These are phyloP conservation scores for Pichia nanzhaoensis DNA, from an alignment of 805 yeast species.

Conservation along the genomic window DNA sequence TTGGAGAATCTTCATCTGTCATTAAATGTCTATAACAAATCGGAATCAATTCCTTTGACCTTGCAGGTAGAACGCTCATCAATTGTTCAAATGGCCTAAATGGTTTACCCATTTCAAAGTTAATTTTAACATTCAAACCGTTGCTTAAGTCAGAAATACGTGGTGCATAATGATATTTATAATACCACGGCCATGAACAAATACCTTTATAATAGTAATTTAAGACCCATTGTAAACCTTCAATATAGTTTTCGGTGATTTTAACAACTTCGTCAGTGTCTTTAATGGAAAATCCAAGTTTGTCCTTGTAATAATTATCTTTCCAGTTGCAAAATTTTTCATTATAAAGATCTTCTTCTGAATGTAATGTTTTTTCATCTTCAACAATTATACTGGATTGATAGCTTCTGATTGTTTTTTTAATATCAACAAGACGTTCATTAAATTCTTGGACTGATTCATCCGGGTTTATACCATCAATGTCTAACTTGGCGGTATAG, in stretches of 20 bases:
- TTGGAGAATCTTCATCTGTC: slow-evolving; percentile 82
- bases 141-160: slow-evolving; percentile 78
- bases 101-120: slow-evolving; percentile 67
- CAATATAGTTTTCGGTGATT: slow-evolving; percentile 73
- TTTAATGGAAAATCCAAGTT: slow-evolving; percentile 60
- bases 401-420: slow-evolving; percentile 54
- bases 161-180: slow-evolving; percentile 85
- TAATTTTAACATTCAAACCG: slow-evolving; percentile 60
- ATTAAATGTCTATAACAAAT: slow-evolving; percentile 68
- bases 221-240: slow-evolving; percentile 96
- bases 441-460: slow-evolving; percentile 62
- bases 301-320: slow-evolving; percentile 75
- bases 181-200: slow-evolving; percentile 96
- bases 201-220: slow-evolving; percentile 85
- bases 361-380: slow-evolving; percentile 44
- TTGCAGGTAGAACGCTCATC: slow-evolving; percentile 95
- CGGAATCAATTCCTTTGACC: slow-evolving; percentile 79
- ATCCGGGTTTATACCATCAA: slow-evolving; percentile 65
- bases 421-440: slow-evolving; percentile 43
- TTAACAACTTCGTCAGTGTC: slow-evolving; percentile 55
- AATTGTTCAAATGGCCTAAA: slow-evolving; percentile 91
- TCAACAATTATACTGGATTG: slow-evolving; percentile 59
- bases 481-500: slow-evolving; percentile 56
- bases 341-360: slow-evolving; percentile 59
- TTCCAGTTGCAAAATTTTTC: slow-evolving; percentile 78